Conservation (phyloP, 257 asterid species). For the Solanum bulbocastanum region DNA sequence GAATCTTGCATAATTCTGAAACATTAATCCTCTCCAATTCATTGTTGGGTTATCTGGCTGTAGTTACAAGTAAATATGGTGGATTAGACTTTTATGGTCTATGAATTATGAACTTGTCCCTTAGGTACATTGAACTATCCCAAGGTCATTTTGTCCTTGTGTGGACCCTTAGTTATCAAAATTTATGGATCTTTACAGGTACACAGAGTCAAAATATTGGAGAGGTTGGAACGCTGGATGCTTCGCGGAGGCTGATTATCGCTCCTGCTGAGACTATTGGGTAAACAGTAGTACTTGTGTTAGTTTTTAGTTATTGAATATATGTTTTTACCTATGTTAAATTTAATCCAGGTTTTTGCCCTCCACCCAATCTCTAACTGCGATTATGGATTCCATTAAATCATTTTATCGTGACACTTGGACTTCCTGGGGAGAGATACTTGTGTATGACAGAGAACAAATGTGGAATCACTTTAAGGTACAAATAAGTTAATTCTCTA, state of each 20-base stretch:
- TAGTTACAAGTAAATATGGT: background rate
- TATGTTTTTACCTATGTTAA: background rate
- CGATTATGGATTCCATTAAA: background rate
- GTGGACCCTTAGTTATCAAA: background rate
- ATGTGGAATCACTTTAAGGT: background rate
- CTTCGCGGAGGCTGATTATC: background rate
- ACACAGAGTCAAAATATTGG: background rate
- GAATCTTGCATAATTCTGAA: background rate
- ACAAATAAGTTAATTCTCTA: background rate
- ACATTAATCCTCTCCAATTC: background rate
- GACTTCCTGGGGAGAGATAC: background rate
- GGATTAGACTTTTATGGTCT: background rate
- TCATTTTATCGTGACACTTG: background rate
- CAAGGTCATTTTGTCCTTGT: background rate
- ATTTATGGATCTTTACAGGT: background rate
- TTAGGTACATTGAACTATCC: background rate
- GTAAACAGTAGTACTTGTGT: background rate
- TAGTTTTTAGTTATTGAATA: background rate
- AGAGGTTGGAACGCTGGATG: background rate
- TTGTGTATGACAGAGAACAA: background rate
- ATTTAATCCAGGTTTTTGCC: background rate
- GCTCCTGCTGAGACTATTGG: background rate
- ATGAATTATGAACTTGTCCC: background rate
- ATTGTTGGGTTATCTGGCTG: background rate
- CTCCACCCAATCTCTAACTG: background rate